These are phyloP conservation scores for Colletotrichum sp. DNA, from an alignment of 2,329 filamentous ascomycete species.

Conservation along the genomic window DNA sequence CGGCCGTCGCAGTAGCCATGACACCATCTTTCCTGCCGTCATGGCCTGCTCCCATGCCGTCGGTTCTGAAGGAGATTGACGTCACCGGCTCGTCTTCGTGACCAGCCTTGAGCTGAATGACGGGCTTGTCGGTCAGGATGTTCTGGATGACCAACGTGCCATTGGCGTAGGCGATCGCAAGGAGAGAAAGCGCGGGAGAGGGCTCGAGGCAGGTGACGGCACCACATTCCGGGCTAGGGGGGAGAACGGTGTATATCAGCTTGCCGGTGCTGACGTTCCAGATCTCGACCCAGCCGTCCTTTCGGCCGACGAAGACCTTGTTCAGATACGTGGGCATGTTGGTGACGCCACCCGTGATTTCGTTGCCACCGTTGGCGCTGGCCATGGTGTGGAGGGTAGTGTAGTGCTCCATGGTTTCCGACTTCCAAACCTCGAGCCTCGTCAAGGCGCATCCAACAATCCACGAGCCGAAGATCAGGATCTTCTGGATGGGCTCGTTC, in stretches of 20 bases:
- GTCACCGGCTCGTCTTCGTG: constrained; percentile 71
- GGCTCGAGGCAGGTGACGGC: constrained; percentile 88
- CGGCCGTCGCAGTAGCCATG: constrained; percentile 86
- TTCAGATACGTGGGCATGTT: constrained; percentile 96
- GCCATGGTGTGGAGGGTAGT: constrained; percentile 75
- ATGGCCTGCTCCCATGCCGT: constrained; percentile 85
- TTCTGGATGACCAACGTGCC: constrained; percentile 84
- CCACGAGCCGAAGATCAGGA: constrained; percentile 90
- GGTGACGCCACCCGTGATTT: constrained; percentile 79
- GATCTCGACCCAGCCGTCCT: constrained; percentile 90
- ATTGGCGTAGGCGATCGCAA: constrained; percentile 86
- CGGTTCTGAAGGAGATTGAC: constrained; percentile 88
- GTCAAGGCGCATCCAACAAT: constrained; percentile 80
- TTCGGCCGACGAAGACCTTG: constrained; percentile 89
- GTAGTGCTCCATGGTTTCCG: constrained; percentile 83
- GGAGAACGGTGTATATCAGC: constrained; percentile 87
- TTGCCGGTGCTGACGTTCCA: constrained; percentile 97
- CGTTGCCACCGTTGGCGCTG: constrained; percentile 61
- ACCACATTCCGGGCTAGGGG: constrained; percentile 74
- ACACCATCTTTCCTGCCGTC: constrained; percentile 87
- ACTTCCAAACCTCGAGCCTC: constrained; percentile 89
- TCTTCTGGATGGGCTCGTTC: constrained; percentile 74
- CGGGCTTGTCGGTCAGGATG: constrained; percentile 75
- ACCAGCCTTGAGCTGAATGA: constrained; percentile 73
- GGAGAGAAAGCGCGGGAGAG: constrained; percentile 80